These are phyloP conservation scores for Flaveria brownii DNA, from an alignment of 129 eudicot genomes.

Conservation along the genomic window DNA sequence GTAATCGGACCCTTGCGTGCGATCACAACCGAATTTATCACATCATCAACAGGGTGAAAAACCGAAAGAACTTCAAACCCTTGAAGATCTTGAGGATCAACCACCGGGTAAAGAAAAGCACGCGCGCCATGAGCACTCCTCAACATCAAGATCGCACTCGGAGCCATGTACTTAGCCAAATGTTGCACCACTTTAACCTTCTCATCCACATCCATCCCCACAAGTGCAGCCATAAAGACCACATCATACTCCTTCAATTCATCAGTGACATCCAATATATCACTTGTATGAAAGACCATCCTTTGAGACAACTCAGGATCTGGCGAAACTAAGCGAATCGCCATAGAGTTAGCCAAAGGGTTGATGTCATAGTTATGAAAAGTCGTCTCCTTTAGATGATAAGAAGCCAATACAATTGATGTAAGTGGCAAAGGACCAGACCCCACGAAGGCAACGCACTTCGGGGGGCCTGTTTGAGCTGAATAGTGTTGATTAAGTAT, in stretches of 20 bases:
- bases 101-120: slow-evolving; percentile 82
- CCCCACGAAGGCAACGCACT: slow-evolving; percentile 73
- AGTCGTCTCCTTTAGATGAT: slow-evolving; percentile 51
- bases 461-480: slow-evolving; percentile 19
- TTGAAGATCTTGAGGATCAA: slow-evolving; percentile 62
- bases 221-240: slow-evolving; percentile 83
- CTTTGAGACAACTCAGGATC: slow-evolving; percentile 61
- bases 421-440: slow-evolving; percentile 96
- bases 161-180: slow-evolving; percentile 68
- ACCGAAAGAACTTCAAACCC: slow-evolving; percentile 87
- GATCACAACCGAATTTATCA: slow-evolving; percentile 78
- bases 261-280: slow-evolving; percentile 58
- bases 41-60: slow-evolving; percentile 88
- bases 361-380: slow-evolving; percentile 91
- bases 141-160: slow-evolving; percentile 67
- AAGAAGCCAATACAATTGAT: slow-evolving; percentile 64
- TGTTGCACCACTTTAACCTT: slow-evolving; percentile 62
- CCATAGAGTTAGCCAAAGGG: slow-evolving; percentile 65
- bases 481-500: slow-evolving; percentile 50
- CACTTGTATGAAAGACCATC: slow-evolving; percentile 60
- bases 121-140: slow-evolving; percentile 97
- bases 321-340: slow-evolving; percentile 48
- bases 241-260: slow-evolving; percentile 64
- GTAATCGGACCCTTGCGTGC: slow-evolving; percentile 43
- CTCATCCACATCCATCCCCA: slow-evolving; percentile 75